Evolutionary conservation across 2,329 filamentous ascomycete species (phyloP).

Genomic region (Scytalidium sp.): DNA sequence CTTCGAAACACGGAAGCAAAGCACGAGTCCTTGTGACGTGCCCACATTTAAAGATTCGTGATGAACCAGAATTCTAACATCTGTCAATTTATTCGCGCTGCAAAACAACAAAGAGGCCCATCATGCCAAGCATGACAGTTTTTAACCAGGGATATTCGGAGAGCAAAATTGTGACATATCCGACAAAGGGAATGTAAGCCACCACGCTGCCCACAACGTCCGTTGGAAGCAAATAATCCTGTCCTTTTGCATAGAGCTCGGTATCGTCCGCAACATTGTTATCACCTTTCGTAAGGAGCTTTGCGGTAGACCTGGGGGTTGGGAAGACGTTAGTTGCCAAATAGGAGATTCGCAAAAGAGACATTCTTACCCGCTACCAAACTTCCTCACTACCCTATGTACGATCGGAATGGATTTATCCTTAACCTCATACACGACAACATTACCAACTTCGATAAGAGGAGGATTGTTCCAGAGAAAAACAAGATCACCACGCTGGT

Average conservation of each 20-base stretch:
- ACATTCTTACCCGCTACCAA: slow-evolving; percentile 51
- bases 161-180: slow-evolving; percentile 93
- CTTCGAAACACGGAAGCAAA: background rate
- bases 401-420: slow-evolving; percentile 97
- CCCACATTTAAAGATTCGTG: background rate
- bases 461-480: slow-evolving; percentile 52
- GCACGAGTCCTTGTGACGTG: background rate
- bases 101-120: slow-evolving; percentile 90
- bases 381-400: slow-evolving; percentile 81
- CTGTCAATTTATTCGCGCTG: slow-evolving; percentile 69
- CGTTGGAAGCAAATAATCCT: slow-evolving; percentile 81
- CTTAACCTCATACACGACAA: slow-evolving; percentile 73
- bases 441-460: slow-evolving; percentile 50
- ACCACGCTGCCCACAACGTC: slow-evolving; percentile 94
- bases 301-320: slow-evolving; percentile 39
- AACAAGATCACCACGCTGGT: slow-evolving; percentile 55
- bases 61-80: slow-evolving; percentile 45
- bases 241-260: slow-evolving; percentile 80
- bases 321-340: background rate
- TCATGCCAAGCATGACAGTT: slow-evolving; percentile 88
- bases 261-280: slow-evolving; percentile 95
- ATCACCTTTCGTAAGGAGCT: slow-evolving; percentile 93
- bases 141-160: slow-evolving; percentile 97
- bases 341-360: background rate
- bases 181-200: slow-evolving; percentile 90